A percentile compares a stretch with the other conserved stretches of the same genome.
Conservation (phyloP, 192 early-diverging fungal genomes). For the Podila horticola region DNA sequence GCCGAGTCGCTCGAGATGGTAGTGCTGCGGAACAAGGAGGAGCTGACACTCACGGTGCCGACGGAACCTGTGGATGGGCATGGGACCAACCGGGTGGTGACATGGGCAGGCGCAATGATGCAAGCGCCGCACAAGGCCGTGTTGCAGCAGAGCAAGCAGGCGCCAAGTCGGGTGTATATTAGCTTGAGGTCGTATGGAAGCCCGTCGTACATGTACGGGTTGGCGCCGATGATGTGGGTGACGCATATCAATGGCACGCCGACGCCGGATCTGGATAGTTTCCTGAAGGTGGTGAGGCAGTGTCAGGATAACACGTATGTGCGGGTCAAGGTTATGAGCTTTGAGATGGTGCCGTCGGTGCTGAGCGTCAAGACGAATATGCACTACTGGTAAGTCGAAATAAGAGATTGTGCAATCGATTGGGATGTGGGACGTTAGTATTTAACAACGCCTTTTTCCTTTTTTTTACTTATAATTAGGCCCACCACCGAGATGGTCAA, state of each 20-base stretch:
- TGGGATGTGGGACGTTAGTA: too few relatives aligned
- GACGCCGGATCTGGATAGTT: conserved; percentile 67
- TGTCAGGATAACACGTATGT: conserved; percentile 73
- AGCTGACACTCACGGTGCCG: conserved; percentile 73
- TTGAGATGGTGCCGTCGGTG: conserved; percentile 80
- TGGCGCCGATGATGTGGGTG: conserved; percentile 76
- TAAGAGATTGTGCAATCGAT: neutral
- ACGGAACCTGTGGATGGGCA: conserved; percentile 66
- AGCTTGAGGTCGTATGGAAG: conserved; percentile 65
- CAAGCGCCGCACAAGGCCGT: conserved; percentile 79
- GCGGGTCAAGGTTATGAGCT: conserved; percentile 75
- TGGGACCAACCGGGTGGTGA: conserved; percentile 74
- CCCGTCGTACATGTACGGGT: conserved; percentile 72
- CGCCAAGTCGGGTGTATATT: conserved; percentile 75
- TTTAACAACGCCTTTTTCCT: too few relatives aligned
- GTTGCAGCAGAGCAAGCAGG: conserved; percentile 68
- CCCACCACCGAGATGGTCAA: conserved; percentile 43
- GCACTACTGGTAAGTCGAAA: conserved; percentile 69
- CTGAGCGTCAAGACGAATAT: conserved; percentile 74
- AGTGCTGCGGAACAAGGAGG: conserved; percentile 77
- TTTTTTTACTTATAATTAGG: conserved; percentile 13
- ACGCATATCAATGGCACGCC: conserved; percentile 74
- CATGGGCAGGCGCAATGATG: conserved; percentile 87
- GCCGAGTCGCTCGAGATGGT: conserved; percentile 64
- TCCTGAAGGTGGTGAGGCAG: conserved; percentile 64